Conservation (phyloP, 108 stramenopile species). For the Pseudonitzschia pungens region DNA sequence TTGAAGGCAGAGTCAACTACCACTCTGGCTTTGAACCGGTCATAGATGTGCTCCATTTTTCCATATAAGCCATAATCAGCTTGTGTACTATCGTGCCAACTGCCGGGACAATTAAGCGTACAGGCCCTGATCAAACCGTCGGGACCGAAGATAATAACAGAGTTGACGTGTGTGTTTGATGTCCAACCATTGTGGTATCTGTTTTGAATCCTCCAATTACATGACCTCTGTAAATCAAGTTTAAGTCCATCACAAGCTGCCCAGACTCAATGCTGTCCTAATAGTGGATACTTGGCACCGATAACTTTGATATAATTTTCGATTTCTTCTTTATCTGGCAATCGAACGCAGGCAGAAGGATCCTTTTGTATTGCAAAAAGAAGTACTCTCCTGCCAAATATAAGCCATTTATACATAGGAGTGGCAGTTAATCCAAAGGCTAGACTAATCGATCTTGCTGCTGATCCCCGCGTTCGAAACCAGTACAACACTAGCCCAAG, state of each 20-base stretch:
- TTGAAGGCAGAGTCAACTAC: not conserved
- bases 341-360: too few species aligned
- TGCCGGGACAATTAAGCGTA: too few species aligned
- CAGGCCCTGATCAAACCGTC: too few species aligned
- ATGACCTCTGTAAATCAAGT: not conserved
- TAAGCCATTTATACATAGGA: too few species aligned
- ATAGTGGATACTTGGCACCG: not conserved
- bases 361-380: too few species aligned
- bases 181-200: not conserved
- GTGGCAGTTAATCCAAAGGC: too few species aligned
- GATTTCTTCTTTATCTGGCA: not conserved
- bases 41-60: not conserved
- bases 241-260: not conserved
- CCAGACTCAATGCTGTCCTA: not conserved
- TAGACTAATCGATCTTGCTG: too few species aligned
- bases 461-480: too few species aligned
- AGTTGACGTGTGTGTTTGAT: too few species aligned
- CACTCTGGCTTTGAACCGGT: not conserved
- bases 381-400: too few species aligned
- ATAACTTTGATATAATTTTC: not conserved
- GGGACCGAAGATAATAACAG: too few species aligned
- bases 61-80: not conserved
- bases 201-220: not conserved
- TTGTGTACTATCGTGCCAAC: not conserved
- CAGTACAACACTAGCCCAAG: too few species aligned